phyloP scores from a whole-genome alignment of 2,329 filamentous ascomycete genomes.

The Exophiala oligosperma region DNA sequence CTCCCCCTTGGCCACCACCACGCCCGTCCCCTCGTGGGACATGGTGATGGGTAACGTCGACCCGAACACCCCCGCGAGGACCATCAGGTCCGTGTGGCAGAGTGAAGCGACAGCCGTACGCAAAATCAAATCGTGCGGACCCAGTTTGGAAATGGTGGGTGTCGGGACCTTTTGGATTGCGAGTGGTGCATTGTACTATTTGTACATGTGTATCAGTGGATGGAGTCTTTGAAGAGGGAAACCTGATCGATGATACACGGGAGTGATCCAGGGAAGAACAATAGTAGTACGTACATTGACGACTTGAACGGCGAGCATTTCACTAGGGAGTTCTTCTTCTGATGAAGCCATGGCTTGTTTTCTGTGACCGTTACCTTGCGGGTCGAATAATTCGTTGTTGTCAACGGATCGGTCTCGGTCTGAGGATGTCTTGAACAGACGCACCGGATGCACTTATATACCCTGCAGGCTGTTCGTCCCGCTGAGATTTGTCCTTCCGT shows the following conservation, averaged over 20 bases:
- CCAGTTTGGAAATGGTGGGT: constrained; percentile 6
- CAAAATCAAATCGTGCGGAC: constrained; percentile 56
- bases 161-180: neutral
- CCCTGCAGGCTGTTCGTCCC: no score
- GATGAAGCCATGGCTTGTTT: neutral
- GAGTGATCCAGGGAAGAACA: neutral
- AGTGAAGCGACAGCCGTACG: constrained; percentile 60
- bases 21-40: constrained; percentile 60
- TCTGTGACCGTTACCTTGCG: neutral
- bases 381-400: no score
- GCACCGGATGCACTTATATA: no score
- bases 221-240: no score
- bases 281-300: neutral
- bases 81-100: constrained; percentile 64
- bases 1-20: constrained; percentile 31
- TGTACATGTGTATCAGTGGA: no score
- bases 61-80: constrained; percentile 49
- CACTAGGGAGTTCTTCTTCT: neutral
- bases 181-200: neutral
- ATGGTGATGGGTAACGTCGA: constrained; percentile 50
- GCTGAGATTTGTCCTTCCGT: no score
- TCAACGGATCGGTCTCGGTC: no score
- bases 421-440: no score
- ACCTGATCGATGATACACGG: neutral
- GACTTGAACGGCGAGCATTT: constrained; percentile 1